Evolutionary conservation across 805 yeast species (phyloP).

Genomic region (Saccharomyces kudriavzevii): DNA sequence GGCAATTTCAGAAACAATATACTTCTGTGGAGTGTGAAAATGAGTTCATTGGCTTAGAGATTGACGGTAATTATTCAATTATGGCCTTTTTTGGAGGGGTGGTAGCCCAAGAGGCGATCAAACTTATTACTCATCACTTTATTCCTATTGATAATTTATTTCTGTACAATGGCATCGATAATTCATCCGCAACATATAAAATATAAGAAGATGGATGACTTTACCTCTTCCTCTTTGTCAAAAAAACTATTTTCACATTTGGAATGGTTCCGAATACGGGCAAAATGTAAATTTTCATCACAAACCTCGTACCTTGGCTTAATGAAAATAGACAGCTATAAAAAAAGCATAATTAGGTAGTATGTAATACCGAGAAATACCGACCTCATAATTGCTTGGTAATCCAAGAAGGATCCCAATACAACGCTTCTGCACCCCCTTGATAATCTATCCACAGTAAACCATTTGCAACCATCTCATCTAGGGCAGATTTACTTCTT

Average conservation of each 20-base stretch:
- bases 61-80: background rate
- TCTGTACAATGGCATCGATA: constrained; percentile 63
- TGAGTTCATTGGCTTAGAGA: background rate
- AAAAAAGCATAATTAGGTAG: too few species aligned
- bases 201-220: background rate
- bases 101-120: constrained; percentile 76
- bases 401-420: constrained; percentile 76
- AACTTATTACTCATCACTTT: constrained; percentile 70
- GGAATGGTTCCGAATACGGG: background rate
- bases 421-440: constrained; percentile 36
- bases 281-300: background rate
- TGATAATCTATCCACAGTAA: constrained; percentile 77
- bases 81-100: constrained; percentile 69
- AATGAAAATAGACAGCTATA: too few species aligned
- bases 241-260: too few species aligned
- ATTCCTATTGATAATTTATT: constrained; percentile 65
- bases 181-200: constrained; percentile 16
- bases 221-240: too few species aligned
- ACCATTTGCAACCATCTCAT: constrained; percentile 76
- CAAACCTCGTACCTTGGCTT: too few species aligned
- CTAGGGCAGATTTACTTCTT: constrained; percentile 54
- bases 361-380: background rate
- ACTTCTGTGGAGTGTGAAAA: background rate
- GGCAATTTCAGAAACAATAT: background rate
- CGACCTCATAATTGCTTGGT: background rate